These are phyloP conservation scores for Suillus fuscotomentosus DNA, from an alignment of 768 basidiomycete genomes.

Conservation along the genomic window DNA sequence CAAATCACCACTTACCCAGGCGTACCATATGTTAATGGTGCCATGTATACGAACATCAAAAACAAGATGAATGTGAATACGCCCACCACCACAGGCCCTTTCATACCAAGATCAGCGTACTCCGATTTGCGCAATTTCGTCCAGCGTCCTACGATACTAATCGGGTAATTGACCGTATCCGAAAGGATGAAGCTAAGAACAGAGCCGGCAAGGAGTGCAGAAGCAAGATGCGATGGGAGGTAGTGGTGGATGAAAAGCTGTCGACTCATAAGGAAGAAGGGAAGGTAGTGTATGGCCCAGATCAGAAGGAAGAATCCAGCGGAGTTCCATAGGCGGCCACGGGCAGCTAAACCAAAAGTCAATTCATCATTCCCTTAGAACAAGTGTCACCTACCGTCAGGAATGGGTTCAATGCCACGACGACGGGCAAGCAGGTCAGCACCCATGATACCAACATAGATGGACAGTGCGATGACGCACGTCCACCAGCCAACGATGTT, in stretches of 20 bases:
- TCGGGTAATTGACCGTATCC: conserved; percentile 89
- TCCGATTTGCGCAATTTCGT: conserved; percentile 51
- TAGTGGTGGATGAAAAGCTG: conserved; percentile 98
- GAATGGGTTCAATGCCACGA: conserved; percentile 80
- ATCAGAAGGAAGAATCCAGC: conserved; percentile 93
- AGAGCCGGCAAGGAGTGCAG: conserved; percentile 88
- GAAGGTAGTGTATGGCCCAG: conserved; percentile 95
- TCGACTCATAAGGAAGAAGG: conserved; percentile 97
- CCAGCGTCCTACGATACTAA: conserved; percentile 72
- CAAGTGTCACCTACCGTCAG: conserved; percentile 64
- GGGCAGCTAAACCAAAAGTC: conserved; percentile 59
- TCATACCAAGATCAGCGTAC: conserved; percentile 74
- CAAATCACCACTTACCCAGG: conserved; percentile 68
- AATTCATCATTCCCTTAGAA: neutral
- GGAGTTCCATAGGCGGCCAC: conserved; percentile 94
- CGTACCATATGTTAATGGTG: conserved; percentile 94
- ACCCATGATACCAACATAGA: conserved; percentile 86
- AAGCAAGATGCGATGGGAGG: conserved; percentile 92
- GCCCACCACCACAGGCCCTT: conserved; percentile 65
- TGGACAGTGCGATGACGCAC: conserved; percentile 79
- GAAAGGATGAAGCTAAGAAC: conserved; percentile 89
- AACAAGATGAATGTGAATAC: conserved; percentile 61
- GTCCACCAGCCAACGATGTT: conserved; percentile 96
- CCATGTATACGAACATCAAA: conserved; percentile 67
- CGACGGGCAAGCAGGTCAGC: conserved; percentile 90